A percentile compares a stretch with the other conserved stretches of the same genome.
Conservation (phyloP, 208 protist species). For the Trypanosoma theileri region DNA sequence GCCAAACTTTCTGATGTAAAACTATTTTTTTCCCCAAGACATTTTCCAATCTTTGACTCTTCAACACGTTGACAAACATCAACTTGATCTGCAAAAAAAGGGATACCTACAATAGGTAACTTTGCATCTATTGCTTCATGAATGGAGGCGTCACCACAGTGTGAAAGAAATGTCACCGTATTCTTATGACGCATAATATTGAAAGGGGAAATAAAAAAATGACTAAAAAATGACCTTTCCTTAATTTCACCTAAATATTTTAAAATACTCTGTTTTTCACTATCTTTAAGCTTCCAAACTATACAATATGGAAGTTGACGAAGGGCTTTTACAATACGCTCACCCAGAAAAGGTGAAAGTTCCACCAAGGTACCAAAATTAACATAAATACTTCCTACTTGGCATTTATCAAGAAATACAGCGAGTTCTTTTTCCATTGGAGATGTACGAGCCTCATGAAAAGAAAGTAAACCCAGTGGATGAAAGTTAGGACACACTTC, state of each 20-base stretch:
- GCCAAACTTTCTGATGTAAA: conserved; percentile 37
- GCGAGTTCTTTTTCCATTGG: conserved; percentile 16
- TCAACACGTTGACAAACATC: conserved; percentile 61
- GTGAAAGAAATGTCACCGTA: conserved; percentile 42
- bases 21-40: conserved; percentile 28
- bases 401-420: conserved; percentile 39
- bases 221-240: neutral
- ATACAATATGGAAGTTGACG: conserved; percentile 40
- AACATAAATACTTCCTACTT: conserved; percentile 45
- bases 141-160: conserved; percentile 53
- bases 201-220: conserved; percentile 33
- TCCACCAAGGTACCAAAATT: conserved; percentile 50
- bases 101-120: conserved; percentile 45
- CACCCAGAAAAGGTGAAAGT: conserved; percentile 17
- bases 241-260: conserved; percentile 11
- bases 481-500: conserved; percentile 57
- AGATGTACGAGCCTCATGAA: conserved; percentile 29
- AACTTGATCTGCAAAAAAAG: conserved; percentile 52
- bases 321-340: conserved; percentile 29
- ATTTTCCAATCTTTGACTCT: conserved; percentile 39
- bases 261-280: conserved; percentile 11
- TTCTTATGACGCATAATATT: conserved; percentile 50
- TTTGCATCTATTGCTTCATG: conserved; percentile 42
- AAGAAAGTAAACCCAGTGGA: conserved; percentile 42
- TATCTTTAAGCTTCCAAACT: conserved; percentile 45